phyloP scores from a whole-genome alignment of 2,329 filamentous ascomycete species.

The Talaromyces amestolkiae region DNA sequence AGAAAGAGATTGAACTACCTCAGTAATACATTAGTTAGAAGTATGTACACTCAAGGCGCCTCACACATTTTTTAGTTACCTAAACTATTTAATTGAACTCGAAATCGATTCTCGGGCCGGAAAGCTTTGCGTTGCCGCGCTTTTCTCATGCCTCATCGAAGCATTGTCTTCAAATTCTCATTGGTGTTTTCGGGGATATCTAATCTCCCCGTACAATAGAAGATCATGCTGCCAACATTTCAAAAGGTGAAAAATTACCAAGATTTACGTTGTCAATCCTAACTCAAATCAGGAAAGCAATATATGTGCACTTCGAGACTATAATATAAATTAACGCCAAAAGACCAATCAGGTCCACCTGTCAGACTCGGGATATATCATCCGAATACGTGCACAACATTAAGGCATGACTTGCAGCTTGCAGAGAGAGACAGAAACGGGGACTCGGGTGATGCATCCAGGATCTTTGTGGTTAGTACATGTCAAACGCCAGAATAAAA shows the following conservation, averaged over 20 bases:
- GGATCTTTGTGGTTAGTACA: background rate
- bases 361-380: background rate
- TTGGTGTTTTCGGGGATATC: background rate
- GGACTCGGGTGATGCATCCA: background rate
- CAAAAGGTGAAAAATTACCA: background rate
- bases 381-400: background rate
- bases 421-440: background rate
- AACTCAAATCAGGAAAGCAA: background rate
- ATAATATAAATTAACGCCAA: too few relatives aligned
- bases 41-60: constrained; percentile 12
- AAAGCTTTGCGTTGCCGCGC: background rate
- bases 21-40: background rate
- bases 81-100: background rate
- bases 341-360: background rate
- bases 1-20: background rate
- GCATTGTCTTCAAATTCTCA: background rate
- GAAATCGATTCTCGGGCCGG: background rate
- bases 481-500: background rate
- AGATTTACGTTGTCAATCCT: background rate
- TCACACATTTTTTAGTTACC: background rate
- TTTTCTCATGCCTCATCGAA: background rate
- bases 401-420: background rate
- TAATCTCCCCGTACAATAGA: background rate
- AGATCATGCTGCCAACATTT: background rate
- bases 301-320: background rate